phyloP scores from a whole-genome alignment of 768 basidiomycete genomes.

The Kwoniella dejecticola region DNA sequence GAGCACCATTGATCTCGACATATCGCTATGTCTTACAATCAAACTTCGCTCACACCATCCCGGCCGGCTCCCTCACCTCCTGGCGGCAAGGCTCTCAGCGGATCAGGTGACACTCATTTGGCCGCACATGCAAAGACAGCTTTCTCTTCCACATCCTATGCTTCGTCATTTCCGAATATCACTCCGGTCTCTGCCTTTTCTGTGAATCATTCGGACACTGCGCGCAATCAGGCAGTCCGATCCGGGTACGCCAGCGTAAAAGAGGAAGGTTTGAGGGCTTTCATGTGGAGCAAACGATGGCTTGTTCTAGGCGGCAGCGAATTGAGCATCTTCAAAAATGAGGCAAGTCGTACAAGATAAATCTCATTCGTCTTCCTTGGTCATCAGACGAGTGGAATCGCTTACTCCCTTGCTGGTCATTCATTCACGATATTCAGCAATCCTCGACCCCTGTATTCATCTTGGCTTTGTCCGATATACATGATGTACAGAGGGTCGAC shows the following conservation, averaged over 20 bases:
- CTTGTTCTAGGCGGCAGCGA: slow-evolving; percentile 78
- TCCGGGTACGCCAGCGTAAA: slow-evolving; percentile 79
- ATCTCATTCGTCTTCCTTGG: too few relatives aligned
- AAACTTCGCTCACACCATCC: slow-evolving; percentile 41
- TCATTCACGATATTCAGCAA: too few relatives aligned
- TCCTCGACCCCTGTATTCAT: slow-evolving; percentile 57
- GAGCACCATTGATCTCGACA: not conserved
- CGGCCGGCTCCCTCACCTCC: slow-evolving; percentile 45
- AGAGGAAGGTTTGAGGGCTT: slow-evolving; percentile 89
- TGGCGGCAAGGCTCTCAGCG: not conserved
- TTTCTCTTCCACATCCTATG: slow-evolving; percentile 41
- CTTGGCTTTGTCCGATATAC: slow-evolving; percentile 65
- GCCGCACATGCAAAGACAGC: slow-evolving; percentile 13
- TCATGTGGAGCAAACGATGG: slow-evolving; percentile 90
- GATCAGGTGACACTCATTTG: not conserved
- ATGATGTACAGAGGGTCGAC: slow-evolving; percentile 87
- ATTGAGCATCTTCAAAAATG: slow-evolving; percentile 83
- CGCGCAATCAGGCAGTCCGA: slow-evolving; percentile 27
- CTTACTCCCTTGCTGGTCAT: too few relatives aligned
- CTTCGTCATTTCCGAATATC: slow-evolving; percentile 37
- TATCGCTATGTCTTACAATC: slow-evolving; percentile 29
- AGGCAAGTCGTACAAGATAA: slow-evolving; percentile 68
- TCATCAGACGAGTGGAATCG: too few relatives aligned
- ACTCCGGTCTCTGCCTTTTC: too few relatives aligned
- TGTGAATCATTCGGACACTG: not conserved